phyloP scores from a whole-genome alignment of 306 rosid genomes.

The Corylus americana region DNA sequence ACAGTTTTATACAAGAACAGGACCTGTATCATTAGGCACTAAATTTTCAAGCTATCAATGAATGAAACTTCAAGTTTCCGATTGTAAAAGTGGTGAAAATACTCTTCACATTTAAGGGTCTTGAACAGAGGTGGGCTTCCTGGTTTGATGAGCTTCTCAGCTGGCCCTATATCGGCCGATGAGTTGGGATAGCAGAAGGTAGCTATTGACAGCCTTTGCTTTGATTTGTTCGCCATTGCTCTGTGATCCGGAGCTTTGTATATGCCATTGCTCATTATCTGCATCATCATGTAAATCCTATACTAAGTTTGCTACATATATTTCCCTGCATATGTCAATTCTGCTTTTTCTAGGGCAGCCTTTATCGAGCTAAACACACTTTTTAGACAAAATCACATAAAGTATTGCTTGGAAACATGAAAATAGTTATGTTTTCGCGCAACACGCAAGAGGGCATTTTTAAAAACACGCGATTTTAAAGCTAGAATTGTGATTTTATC shows the following conservation, averaged over 20 bases:
- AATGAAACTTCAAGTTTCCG: slow-evolving; percentile 43
- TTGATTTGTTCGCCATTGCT: slow-evolving; percentile 42
- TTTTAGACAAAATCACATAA: too few relatives aligned
- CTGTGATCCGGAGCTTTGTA: slow-evolving; percentile 57
- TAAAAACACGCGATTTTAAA: too few relatives aligned
- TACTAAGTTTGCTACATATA: background rate
- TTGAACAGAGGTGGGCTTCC: slow-evolving; percentile 31
- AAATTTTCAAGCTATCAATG: slow-evolving; percentile 38
- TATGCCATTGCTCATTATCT: slow-evolving; percentile 52
- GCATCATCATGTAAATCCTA: slow-evolving; percentile 10
- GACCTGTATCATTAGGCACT: background rate
- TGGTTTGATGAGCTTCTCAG: slow-evolving; percentile 28
- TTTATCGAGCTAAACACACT: too few relatives aligned
- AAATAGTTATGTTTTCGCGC: too few relatives aligned
- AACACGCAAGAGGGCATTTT: too few relatives aligned
- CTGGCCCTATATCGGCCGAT: slow-evolving; percentile 34
- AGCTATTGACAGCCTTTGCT: slow-evolving; percentile 41
- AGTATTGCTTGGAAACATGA: too few relatives aligned
- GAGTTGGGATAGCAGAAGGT: slow-evolving; percentile 47
- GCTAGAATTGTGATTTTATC: too few relatives aligned
- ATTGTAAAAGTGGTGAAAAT: slow-evolving; percentile 34
- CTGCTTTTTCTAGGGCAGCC: too few relatives aligned
- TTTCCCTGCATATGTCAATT: background rate
- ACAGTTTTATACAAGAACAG: background rate
- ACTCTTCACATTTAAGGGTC: slow-evolving; percentile 42